phyloP scores from a whole-genome alignment of 1,139 yeast species.

The Taphrina pruni region DNA sequence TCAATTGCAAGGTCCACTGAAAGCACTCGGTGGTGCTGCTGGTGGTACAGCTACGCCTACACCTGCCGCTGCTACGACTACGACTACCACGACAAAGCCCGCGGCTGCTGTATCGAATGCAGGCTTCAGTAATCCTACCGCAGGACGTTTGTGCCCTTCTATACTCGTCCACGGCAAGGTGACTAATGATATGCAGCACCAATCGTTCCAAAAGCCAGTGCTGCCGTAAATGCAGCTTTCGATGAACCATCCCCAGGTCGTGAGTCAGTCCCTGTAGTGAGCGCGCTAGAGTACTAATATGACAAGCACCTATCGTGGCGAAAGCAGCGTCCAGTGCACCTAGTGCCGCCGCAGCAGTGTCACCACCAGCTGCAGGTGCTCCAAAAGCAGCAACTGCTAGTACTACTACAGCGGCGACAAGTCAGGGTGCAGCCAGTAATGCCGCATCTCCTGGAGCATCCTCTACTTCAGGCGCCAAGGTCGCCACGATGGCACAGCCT shows the following conservation, averaged over 20 bases:
- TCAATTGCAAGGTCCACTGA: background rate
- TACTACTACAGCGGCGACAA: background rate
- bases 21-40: background rate
- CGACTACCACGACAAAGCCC: background rate
- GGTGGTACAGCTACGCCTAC: background rate
- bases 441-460: background rate
- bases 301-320: background rate
- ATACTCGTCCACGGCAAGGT: background rate
- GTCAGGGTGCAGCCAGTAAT: background rate
- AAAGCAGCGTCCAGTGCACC: background rate
- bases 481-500: background rate
- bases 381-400: background rate
- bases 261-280: background rate
- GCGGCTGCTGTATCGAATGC: background rate
- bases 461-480: background rate
- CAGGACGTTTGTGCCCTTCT: background rate
- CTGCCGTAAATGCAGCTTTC: conserved; percentile 4
- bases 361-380: background rate
- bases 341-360: background rate
- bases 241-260: conserved; percentile 5
- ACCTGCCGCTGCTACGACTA: background rate
- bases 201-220: conserved; percentile 4
- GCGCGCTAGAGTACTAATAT: background rate
- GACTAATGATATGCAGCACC: conserved; percentile 1
- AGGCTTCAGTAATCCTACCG: background rate